These are phyloP conservation scores for Pestalotiopsis sp. DNA, from an alignment of 2,329 filamentous ascomycete genomes.

Conservation along the genomic window DNA sequence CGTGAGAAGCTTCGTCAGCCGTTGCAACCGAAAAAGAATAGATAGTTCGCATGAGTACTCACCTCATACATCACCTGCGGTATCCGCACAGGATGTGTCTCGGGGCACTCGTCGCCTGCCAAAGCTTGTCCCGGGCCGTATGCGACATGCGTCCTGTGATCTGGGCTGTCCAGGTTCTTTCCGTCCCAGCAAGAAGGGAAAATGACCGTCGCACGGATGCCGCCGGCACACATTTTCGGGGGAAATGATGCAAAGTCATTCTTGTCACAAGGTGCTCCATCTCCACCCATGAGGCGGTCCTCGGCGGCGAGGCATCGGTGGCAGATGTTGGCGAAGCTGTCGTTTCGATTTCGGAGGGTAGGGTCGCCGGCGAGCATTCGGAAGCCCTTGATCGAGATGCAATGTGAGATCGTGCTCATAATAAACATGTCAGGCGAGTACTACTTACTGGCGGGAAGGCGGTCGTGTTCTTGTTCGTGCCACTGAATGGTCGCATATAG, in stretches of 20 bases:
- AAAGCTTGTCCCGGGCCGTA: conserved; percentile 38
- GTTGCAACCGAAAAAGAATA: no score
- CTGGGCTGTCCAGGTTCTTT: conserved; percentile 18
- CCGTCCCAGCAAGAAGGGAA: conserved; percentile 26
- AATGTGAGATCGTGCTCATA: background rate
- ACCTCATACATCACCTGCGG: conserved; percentile 60
- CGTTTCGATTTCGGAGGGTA: background rate
- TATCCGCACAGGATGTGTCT: conserved; percentile 48
- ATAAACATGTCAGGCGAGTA: background rate
- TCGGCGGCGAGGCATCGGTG: conserved; percentile 13
- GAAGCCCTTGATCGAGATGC: conserved; percentile 24
- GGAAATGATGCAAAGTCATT: conserved; percentile 22
- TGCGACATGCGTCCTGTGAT: conserved; percentile 27
- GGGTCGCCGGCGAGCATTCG: conserved; percentile 32
- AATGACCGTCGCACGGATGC: conserved; percentile 28
- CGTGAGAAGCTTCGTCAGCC: no score
- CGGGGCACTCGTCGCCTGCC: conserved; percentile 36
- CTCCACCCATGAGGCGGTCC: conserved; percentile 12
- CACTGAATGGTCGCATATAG: conserved; percentile 27
- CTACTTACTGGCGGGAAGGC: conserved; percentile 27
- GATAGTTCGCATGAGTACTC: no score
- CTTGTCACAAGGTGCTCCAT: conserved; percentile 31
- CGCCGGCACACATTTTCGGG: conserved; percentile 24
- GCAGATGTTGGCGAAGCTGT: background rate
- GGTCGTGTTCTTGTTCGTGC: conserved; percentile 28